Evolutionary conservation across 495 filamentous ascomycete genomes (phyloP), one percentile per base, ranked within the genome.

Genomic region (Cairneyella variabilis): DNA sequence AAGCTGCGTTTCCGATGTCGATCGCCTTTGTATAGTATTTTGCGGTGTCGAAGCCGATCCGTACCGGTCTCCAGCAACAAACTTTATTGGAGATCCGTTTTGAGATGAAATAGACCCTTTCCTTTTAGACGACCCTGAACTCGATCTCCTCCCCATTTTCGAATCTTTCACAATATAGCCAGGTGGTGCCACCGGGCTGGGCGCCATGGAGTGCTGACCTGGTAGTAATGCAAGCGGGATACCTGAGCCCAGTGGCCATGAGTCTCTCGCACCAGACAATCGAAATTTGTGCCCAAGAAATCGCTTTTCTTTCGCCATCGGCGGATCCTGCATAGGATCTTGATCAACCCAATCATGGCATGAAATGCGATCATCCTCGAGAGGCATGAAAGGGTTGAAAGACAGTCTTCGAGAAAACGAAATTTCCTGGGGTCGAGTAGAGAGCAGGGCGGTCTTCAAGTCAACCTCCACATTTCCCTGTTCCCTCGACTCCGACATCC

Each of bases 201-300:
- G 44, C 7, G 14, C 11, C 10, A 56, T 48, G 20, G 45, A 53
- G 27, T 47, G 30, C 30, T 42, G 48, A 25, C 36, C 36, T 37
- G 48, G n/a, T 17, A 50, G 14, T 5, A 49, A 22, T 11, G 51
- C 6, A 17, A 55, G 18, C 5, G 46, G 52, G 0, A 50, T 54
- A 17, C 34, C 36, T 2, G 51, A 39, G 12, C 45, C 52, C 16
- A 60, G 44, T 5, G 58, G 58, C 58, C 58, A 60, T 27, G 58
- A 60, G 32, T 56, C 53, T 53, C 47, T 38, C 17, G 42, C 40
- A 1, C 48, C 25, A 1, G 53, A 44, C 3, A 42, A 38, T 17
- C 53, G 53, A 34, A 53, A n/a, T n/a, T n/a, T n/a, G n/a, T n/a
- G n/a, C n/a, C n/a, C n/a, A n/a, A 43, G 28, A 37, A 36, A 48